Base-by-base conservation (phyloP, 192 early-diverging fungal species). In the Coemansia sp. region DNA sequence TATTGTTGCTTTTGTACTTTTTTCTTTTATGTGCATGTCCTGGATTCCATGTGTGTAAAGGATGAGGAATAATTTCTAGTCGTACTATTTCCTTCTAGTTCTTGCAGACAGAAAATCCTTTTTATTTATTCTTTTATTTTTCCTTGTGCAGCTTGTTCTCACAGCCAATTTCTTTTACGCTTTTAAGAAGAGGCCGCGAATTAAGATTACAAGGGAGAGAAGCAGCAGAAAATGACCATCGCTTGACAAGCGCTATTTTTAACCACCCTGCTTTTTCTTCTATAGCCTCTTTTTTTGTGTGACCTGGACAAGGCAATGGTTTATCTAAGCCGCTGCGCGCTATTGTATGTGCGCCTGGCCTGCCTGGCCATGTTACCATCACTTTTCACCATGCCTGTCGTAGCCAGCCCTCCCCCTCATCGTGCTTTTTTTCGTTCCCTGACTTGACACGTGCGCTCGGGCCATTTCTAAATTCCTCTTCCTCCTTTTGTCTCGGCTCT, bases 81-180 rank as follows among this genome's bases (percentile, higher is more conserved):
- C 11, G 39, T 16, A 42, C 39, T 42, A 42, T 42, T 42, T 42
- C 39, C 3, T 42, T 13, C 16, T 32, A 6, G 8, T 42, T 42
- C 34, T 42, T 16, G 39, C 39, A 42, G 14, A 4, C 8, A 42
- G 39, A 42, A 42, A 42, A 42, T 42, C 39, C 39, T 42, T 42
- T 32, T 32, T 32, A 32, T 32, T 32, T 32, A 32, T n/a, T n/a
- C n/a, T n/a, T n/a, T n/a, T n/a, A n/a, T n/a, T n/a, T n/a, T n/a
- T 35, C 34, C 34, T 35, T 35, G 11, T 35, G 34, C 34, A 35
- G 34, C 34, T 35, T 42, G 39, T 42, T 42, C 39, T 42, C 39
- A 42, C 39, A 10, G 39, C 16, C 14, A n/a, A 16, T 51, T 61
- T 46, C 28, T 61, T 51, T 53, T 32, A 20, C 42, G 23, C 53